Base-by-base conservation (phyloP, 108 stramenopile genomes). In the Mayamaea pseudoterrestris region DNA sequence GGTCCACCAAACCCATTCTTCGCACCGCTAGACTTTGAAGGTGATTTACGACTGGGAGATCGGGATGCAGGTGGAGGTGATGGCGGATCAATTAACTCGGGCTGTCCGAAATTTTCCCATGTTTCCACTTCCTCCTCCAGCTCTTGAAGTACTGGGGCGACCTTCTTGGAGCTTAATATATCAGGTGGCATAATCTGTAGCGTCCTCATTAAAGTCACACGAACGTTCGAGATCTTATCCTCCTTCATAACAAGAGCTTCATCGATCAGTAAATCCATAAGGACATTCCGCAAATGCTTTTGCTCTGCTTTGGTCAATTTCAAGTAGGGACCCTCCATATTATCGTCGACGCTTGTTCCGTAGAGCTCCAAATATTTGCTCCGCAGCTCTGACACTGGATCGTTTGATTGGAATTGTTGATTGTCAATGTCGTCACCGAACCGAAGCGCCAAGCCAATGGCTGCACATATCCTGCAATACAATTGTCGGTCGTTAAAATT, bases 71-170 rank as follows among this genome's bases (percentile, higher is more conserved):
- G 40, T 9, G 21, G 18, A 9, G 40, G 40, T 9, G 40, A 20
- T 20, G 40, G 40, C 12, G 40, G 40, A 3, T 25, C 17, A 31
- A 18, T 30, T 13, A 47, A 3, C 27, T 25, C 26, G 5, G 40
- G 40, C 17, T 47, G 30, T 6, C 35, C 53, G 29, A 75, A 69
- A 42, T 53, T 65, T 41, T 83, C 81, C 86, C 86, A 88, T 24
- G 86, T 88, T 63, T 76, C 74, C 22, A 76, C 57, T 47, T 88
- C 86, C 48, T 88, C 81, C 46, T 76, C 76, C 8, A 88, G 40
- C 23, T 58, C 57, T 29, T 65, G 67, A 30, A 80, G 34, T 13
- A 78, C 78, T 40, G 73, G 65, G 41, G 63, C 47, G 44, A 73
- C 74, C 13, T 56, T 51, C 28, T 69, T 50, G 37, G 63, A 39